phyloP scores from a whole-genome alignment of 495 filamentous ascomycete species.

The Aspergillus baeticus region DNA sequence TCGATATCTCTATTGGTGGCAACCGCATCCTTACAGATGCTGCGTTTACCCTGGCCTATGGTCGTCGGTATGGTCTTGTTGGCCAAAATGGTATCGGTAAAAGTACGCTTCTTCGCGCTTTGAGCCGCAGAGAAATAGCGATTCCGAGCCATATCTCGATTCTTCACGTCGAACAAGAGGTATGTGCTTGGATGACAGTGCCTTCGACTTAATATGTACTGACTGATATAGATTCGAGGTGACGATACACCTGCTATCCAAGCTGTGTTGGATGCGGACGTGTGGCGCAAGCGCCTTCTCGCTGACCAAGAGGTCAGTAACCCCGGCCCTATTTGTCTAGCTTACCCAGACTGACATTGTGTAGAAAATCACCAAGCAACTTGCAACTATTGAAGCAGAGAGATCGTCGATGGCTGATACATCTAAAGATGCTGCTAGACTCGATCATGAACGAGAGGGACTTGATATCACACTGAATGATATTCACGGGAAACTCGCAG shows the following conservation, averaged over 20 bases:
- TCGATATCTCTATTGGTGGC: slow-evolving; percentile 91
- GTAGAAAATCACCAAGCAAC: slow-evolving; percentile 78
- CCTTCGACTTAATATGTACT: slow-evolving; percentile 9
- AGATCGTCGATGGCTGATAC: slow-evolving; percentile 80
- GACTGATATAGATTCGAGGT: slow-evolving; percentile 68
- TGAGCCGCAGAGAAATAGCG: slow-evolving; percentile 90
- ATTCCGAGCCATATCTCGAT: slow-evolving; percentile 98
- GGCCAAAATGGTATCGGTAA: slow-evolving; percentile 99
- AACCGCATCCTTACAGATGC: slow-evolving; percentile 88
- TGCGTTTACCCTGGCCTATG: slow-evolving; percentile 84
- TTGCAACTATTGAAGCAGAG: slow-evolving; percentile 78
- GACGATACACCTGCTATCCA: slow-evolving; percentile 95
- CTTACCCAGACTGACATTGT: slow-evolving; percentile 4
- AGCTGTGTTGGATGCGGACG: slow-evolving; percentile 95
- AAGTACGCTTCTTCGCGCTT: slow-evolving; percentile 85
- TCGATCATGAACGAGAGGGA: slow-evolving; percentile 85
- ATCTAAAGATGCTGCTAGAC: slow-evolving; percentile 74
- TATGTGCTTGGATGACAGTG: slow-evolving; percentile 30
- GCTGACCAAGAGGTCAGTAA: slow-evolving; percentile 77
- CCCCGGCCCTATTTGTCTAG: slow-evolving; percentile 14
- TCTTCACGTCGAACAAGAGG: slow-evolving; percentile 98
- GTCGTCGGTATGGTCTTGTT: slow-evolving; percentile 93
- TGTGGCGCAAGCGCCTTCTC: slow-evolving; percentile 96
- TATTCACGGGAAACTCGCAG: slow-evolving; percentile 86
- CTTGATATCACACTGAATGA: slow-evolving; percentile 86